Evolutionary conservation across 164 flowering plant species (phyloP).

Genomic region (Magnolia officinalis): DNA sequence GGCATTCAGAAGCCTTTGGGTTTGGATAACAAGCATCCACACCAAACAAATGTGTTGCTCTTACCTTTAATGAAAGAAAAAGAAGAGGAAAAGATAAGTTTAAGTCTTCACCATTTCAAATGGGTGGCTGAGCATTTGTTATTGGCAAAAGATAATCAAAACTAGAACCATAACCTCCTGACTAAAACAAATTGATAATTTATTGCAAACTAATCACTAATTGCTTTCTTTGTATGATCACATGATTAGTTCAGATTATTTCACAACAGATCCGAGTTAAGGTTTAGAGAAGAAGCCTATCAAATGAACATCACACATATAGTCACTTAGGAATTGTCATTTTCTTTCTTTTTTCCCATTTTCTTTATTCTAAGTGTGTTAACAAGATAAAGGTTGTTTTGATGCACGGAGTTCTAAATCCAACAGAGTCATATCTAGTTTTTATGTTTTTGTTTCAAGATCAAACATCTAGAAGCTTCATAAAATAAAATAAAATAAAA

Average conservation of each 20-base stretch:
- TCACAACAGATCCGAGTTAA: too few relatives aligned
- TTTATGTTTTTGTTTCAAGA: too few relatives aligned
- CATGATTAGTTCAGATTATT: too few relatives aligned
- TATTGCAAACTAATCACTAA: background rate
- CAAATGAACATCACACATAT: too few relatives aligned
- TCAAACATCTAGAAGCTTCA: too few relatives aligned
- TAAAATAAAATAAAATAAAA: too few relatives aligned
- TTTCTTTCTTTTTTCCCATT: background rate
- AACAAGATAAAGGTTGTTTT: background rate
- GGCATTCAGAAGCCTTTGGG: background rate
- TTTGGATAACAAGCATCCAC: slow-evolving; percentile 1
- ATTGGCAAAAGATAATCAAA: background rate
- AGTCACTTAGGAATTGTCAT: background rate
- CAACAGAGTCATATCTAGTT: too few relatives aligned
- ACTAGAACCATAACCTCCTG: background rate
- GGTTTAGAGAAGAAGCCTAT: background rate
- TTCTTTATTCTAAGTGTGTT: background rate
- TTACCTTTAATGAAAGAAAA: background rate
- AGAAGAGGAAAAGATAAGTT: background rate
- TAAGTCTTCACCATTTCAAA: background rate
- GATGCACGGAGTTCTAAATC: background rate
- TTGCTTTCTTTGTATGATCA: background rate
- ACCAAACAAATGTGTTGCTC: background rate
- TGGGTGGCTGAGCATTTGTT: background rate
- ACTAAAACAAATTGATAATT: too few relatives aligned